Evolutionary conservation across 192 early-diverging fungal species (phyloP).

Genomic region (Phycomyces blakesleeanus): DNA sequence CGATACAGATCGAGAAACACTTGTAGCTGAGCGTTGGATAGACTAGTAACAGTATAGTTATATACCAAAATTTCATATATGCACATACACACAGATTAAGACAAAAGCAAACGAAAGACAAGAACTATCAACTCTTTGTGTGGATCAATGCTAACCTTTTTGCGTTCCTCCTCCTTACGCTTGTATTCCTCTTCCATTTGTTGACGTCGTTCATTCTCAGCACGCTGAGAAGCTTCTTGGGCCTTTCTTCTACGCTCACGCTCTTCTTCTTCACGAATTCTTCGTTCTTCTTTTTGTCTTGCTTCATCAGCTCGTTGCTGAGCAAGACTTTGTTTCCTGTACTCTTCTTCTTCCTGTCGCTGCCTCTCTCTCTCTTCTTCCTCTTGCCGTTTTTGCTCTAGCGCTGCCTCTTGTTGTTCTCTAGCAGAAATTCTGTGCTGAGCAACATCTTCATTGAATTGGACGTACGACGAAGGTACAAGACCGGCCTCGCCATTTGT

Average conservation of each 20-base stretch:
- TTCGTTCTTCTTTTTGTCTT: constrained; percentile 4
- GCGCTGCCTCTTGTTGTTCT: constrained; percentile 1
- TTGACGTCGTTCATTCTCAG: constrained; percentile 25
- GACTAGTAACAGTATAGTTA: not conserved
- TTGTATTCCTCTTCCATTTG: constrained; percentile 32
- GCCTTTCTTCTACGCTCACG: constrained; percentile 5
- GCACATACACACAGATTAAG: too few species aligned
- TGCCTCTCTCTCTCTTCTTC: not conserved
- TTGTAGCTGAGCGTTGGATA: not conserved
- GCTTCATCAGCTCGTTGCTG: constrained; percentile 11
- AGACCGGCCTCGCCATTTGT: constrained; percentile 63
- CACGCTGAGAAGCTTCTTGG: constrained; percentile 19
- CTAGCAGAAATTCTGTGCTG: constrained; percentile 6
- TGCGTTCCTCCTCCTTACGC: constrained; percentile 27
- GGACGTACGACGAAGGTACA: constrained; percentile 82
- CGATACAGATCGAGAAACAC: not conserved
- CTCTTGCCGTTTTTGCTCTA: constrained; percentile 10
- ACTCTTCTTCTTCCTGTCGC: not conserved
- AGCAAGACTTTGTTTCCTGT: not conserved
- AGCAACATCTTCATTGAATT: constrained; percentile 28
- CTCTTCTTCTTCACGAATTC: constrained; percentile 19
- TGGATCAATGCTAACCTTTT: constrained; percentile 4
- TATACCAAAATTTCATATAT: too few species aligned
- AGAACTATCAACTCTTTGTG: not conserved
- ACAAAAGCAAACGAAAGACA: too few species aligned